Percentiles rank a stretch among this genome's conserved stretches.
phyloP scores from a whole-genome alignment of 176 grass and related monocot genomes.

The Hordeum marinum region DNA sequence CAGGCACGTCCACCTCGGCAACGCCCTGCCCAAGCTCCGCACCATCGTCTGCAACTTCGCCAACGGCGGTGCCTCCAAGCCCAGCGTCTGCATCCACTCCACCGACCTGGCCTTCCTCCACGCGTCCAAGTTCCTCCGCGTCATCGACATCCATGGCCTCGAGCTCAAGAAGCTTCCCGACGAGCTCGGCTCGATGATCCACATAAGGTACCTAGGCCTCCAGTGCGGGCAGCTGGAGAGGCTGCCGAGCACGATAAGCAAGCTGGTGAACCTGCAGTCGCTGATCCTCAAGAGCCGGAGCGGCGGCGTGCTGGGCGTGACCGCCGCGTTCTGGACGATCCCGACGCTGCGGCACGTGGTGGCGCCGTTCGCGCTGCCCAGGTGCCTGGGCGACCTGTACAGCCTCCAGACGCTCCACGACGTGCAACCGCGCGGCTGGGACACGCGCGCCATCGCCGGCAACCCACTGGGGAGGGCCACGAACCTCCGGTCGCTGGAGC shows the following conservation, averaged over 20 bases:
- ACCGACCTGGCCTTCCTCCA: conserved; percentile 41
- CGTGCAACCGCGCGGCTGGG: conserved; percentile 29
- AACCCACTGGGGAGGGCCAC: conserved; percentile 30
- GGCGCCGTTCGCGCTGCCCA: conserved; percentile 32
- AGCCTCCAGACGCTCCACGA: conserved; percentile 46
- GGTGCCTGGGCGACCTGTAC: conserved; percentile 34
- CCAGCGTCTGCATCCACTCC: conserved; percentile 11
- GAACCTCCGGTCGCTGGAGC: conserved; percentile 41
- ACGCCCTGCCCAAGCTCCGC: conserved; percentile 49
- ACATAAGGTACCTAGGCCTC: conserved; percentile 48
- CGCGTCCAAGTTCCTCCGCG: conserved; percentile 50
- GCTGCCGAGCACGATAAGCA: conserved; percentile 37
- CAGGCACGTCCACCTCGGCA: conserved; percentile 34
- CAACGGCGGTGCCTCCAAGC: background rate
- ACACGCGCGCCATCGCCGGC: background rate
- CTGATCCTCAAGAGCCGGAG: conserved; percentile 35
- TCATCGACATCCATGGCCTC: conserved; percentile 49
- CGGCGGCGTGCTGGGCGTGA: conserved; percentile 11
- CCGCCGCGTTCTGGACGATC: conserved; percentile 48
- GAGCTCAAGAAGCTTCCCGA: conserved; percentile 37
- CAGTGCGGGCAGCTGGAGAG: conserved; percentile 23
- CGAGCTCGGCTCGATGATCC: conserved; percentile 51
- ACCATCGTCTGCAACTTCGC: conserved; percentile 44
- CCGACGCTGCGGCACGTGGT: conserved; percentile 45
- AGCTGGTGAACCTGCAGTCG: conserved; percentile 57